These are phyloP conservation scores for Mesembryanthemum crystallinum DNA, from an alignment of 148 eudicot genomes.

Conservation along the genomic window DNA sequence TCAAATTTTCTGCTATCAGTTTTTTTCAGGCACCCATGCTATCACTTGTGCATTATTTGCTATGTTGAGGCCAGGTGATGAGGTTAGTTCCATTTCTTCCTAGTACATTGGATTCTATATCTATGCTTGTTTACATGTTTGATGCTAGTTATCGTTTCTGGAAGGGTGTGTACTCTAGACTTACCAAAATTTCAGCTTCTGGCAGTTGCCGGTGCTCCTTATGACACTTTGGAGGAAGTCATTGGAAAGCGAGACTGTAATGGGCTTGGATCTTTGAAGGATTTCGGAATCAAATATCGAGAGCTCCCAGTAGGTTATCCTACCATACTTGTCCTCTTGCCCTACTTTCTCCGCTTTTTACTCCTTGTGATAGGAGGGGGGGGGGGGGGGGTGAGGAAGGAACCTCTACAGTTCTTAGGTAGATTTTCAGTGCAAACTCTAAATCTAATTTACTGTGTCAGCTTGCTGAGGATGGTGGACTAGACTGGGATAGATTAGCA, in stretches of 20 bases:
- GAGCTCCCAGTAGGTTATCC: slow-evolving; percentile 65
- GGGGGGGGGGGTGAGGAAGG: background rate
- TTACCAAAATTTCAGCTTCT: slow-evolving; percentile 67
- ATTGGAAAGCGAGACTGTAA: slow-evolving; percentile 85
- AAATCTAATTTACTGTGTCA: slow-evolving; percentile 27
- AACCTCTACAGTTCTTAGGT: background rate
- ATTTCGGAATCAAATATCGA: slow-evolving; percentile 79
- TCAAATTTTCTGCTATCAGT: slow-evolving; percentile 46
- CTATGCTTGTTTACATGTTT: background rate
- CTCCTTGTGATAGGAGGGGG: background rate
- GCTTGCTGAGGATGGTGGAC: slow-evolving; percentile 86
- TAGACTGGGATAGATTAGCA: slow-evolving; percentile 71
- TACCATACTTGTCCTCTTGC: background rate
- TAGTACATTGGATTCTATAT: slow-evolving; percentile 6
- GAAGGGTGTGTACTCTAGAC: slow-evolving; percentile 3
- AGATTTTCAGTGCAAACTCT: background rate
- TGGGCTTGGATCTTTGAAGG: slow-evolving; percentile 78
- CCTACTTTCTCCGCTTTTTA: background rate
- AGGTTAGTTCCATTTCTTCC: slow-evolving; percentile 44
- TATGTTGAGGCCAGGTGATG: slow-evolving; percentile 88
- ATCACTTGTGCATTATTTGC: slow-evolving; percentile 97
- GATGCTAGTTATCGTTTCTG: background rate
- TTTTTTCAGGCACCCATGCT: slow-evolving; percentile 98
- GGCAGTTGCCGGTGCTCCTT: slow-evolving; percentile 98
- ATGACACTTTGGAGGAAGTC: slow-evolving; percentile 95